Conservation (phyloP, 768 basidiomycete species). For the Mrakia blollopis region DNA sequence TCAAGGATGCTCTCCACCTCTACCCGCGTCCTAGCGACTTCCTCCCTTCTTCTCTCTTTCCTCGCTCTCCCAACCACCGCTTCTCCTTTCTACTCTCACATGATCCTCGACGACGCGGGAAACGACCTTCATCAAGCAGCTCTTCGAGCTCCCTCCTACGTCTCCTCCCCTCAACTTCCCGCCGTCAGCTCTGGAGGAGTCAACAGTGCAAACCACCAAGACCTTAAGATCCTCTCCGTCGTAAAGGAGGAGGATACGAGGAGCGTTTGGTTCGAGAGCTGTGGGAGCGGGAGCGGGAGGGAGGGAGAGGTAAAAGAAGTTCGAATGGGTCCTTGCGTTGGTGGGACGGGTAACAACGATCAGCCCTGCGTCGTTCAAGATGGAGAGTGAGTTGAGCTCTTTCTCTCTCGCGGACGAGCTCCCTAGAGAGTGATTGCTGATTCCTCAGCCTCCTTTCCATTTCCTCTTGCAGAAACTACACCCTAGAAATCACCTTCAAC, state of each 20-base stretch:
- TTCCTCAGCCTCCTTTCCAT: background rate
- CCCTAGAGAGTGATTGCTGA: no score
- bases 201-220: background rate
- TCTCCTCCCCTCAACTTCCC: background rate
- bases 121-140: background rate
- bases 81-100: slow-evolving; percentile 1
- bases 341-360: background rate
- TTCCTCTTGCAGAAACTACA: background rate
- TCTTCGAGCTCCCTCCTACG: background rate
- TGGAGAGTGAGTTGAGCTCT: background rate
- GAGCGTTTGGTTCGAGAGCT: background rate
- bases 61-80: background rate
- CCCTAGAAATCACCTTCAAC: background rate
- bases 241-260: background rate
- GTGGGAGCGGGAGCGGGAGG: background rate
- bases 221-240: background rate
- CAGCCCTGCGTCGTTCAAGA: background rate
- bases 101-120: background rate
- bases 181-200: background rate
- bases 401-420: background rate
- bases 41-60: background rate
- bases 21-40: background rate
- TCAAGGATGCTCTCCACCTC: background rate
- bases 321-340: background rate
- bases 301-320: background rate